Evolutionary conservation across 2,329 filamentous ascomycete species (phyloP).

Genomic region (Aureobasidium sp.): DNA sequence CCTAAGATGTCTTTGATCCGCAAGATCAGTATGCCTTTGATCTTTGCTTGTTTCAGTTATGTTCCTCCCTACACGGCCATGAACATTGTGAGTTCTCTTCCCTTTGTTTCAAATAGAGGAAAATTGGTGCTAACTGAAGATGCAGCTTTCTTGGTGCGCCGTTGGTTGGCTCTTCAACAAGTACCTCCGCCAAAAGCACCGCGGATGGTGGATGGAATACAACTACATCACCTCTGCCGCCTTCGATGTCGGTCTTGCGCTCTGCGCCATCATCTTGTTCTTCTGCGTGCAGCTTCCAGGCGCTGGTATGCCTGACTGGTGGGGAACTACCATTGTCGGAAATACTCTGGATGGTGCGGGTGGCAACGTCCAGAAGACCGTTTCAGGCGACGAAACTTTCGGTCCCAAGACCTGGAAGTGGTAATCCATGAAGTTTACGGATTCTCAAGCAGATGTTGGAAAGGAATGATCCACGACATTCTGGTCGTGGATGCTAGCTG

Average conservation of each 20-base stretch:
- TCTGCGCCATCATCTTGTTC: constrained; percentile 80
- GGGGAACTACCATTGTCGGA: constrained; percentile 65
- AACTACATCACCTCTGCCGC: constrained; percentile 84
- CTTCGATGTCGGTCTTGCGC: constrained; percentile 73
- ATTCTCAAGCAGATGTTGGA: not conserved
- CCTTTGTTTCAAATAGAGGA: not conserved
- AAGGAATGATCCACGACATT: not conserved
- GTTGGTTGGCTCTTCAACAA: constrained; percentile 84
- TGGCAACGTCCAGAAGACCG: constrained; percentile 28
- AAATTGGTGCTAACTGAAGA: not conserved
- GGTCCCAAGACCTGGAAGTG: constrained; percentile 43
- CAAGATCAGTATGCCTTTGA: constrained; percentile 48
- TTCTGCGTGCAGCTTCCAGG: constrained; percentile 78
- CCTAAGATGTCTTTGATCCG: constrained; percentile 18
- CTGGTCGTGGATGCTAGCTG: not conserved
- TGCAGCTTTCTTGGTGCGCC: constrained; percentile 60
- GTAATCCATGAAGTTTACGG: not conserved
- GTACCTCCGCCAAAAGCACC: constrained; percentile 59
- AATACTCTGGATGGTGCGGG: constrained; percentile 19
- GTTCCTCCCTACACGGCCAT: constrained; percentile 76
- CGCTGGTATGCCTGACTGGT: constrained; percentile 69
- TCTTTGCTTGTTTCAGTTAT: constrained; percentile 77
- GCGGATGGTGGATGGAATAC: constrained; percentile 83
- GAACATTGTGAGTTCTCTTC: constrained; percentile 40
- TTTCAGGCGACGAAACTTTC: constrained; percentile 59